phyloP scores from a whole-genome alignment of 2,329 filamentous ascomycete genomes.

The Talaromyces sp. region DNA sequence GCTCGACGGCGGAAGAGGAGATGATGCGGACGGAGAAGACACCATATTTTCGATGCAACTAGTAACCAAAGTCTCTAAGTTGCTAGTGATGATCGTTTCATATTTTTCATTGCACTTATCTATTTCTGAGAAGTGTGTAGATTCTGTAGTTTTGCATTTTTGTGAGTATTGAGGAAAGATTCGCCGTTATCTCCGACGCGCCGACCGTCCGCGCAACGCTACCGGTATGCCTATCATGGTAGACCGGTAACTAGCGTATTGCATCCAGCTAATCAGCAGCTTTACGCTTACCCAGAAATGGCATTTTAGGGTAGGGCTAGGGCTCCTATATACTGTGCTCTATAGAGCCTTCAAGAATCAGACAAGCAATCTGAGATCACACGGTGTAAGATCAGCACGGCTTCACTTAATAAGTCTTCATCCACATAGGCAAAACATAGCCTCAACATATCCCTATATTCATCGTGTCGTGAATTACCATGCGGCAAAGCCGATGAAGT shows the following conservation, averaged over 20 bases:
- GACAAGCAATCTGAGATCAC: neutral
- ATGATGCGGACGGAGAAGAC: neutral
- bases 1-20: constrained; percentile 14
- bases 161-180: too few relatives aligned
- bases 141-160: neutral
- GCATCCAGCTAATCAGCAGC: neutral
- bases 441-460: neutral
- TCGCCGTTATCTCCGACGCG: constrained; percentile 6
- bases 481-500: neutral
- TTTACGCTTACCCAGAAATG: too few relatives aligned
- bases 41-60: neutral
- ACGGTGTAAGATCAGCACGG: neutral
- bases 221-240: neutral
- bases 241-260: neutral
- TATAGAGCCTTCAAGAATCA: neutral
- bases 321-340: neutral
- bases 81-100: too few relatives aligned
- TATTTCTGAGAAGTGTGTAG: neutral
- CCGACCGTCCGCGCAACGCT: constrained; percentile 12
- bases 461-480: neutral
- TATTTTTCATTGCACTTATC: too few relatives aligned
- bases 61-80: too few relatives aligned
- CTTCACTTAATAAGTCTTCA: neutral
- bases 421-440: constrained; percentile 7
- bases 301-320: too few relatives aligned